Percentiles rank a stretch among this genome's conserved stretches.
phyloP scores from a whole-genome alignment of 768 basidiomycete genomes.

The Termitomyces sp. region DNA sequence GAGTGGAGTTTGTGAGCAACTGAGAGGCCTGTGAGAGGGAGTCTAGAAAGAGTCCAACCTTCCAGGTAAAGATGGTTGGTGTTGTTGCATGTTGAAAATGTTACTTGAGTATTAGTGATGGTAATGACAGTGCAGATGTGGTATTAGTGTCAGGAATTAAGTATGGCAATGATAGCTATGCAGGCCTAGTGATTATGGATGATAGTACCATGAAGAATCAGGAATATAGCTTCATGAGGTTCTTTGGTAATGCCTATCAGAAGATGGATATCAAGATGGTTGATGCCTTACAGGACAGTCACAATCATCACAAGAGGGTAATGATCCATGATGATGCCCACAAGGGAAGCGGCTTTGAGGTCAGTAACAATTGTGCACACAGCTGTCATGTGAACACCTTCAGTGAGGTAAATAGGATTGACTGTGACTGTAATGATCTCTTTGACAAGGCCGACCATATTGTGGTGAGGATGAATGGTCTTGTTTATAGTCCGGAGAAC shows the following conservation, averaged over 20 bases:
- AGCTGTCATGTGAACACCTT: not conserved
- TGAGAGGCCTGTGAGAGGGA: no score
- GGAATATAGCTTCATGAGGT: constrained; percentile 3
- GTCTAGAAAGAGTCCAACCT: no score
- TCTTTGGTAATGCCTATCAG: not conserved
- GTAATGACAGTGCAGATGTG: not conserved
- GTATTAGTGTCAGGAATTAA: not conserved
- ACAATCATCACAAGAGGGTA: not conserved
- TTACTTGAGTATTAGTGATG: not conserved
- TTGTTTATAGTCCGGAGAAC: not conserved
- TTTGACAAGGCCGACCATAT: not conserved
- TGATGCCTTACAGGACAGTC: not conserved
- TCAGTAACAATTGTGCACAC: not conserved
- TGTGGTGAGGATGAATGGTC: not conserved
- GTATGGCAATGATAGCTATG: not conserved
- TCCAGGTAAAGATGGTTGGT: no score
- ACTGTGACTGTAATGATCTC: not conserved
- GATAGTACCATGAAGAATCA: not conserved
- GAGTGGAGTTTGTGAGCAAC: no score
- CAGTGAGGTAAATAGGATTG: not conserved
- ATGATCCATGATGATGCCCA: not conserved
- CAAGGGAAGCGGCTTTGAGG: constrained; percentile 8
- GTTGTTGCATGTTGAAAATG: not conserved
- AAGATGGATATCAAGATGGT: not conserved
- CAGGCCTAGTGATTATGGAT: not conserved